These are phyloP conservation scores for maize (Zea mays) DNA, from an alignment of 176 grass and related monocot species.

Conservation along the genomic window DNA sequence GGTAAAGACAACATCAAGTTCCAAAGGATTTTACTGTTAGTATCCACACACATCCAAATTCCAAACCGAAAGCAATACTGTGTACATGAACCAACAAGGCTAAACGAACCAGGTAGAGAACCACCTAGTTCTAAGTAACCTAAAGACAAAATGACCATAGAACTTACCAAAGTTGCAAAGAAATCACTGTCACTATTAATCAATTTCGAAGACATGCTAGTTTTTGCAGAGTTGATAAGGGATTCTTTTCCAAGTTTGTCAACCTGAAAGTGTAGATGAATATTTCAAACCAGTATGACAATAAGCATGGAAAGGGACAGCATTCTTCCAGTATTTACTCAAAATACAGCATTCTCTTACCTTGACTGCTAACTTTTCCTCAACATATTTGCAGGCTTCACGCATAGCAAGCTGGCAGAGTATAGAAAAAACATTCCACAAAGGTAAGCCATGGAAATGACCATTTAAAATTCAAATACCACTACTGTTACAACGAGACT, in stretches of 20 bases:
- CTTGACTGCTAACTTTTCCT: conserved; percentile 83
- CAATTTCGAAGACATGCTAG: conserved; percentile 97
- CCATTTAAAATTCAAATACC: conserved; percentile 18
- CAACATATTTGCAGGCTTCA: conserved; percentile 94
- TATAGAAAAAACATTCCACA: conserved; percentile 26
- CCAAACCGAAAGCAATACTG: neutral
- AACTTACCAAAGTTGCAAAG: conserved; percentile 78
- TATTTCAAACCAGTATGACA: neutral
- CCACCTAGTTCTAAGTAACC: neutral
- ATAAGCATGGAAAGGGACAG: neutral
- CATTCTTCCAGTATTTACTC: neutral
- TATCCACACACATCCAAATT: neutral
- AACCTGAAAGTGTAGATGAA: conserved; percentile 54
- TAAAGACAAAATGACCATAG: neutral
- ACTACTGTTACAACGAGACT: neutral
- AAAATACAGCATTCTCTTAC: conserved; percentile 32
- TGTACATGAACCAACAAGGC: neutral
- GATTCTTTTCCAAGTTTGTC: conserved; percentile 90
- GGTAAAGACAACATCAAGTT: neutral
- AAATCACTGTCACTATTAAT: conserved; percentile 85
- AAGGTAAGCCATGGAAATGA: conserved; percentile 22
- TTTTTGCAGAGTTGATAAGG: conserved; percentile 92
- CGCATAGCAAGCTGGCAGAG: conserved; percentile 88
- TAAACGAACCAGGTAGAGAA: neutral
- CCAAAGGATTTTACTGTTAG: neutral